Percentiles rank a stretch among this genome's conserved stretches.
Evolutionary conservation across 129 eudicot genomes (phyloP).

Genomic region (Chrysanthemum lavandulifolium): DNA sequence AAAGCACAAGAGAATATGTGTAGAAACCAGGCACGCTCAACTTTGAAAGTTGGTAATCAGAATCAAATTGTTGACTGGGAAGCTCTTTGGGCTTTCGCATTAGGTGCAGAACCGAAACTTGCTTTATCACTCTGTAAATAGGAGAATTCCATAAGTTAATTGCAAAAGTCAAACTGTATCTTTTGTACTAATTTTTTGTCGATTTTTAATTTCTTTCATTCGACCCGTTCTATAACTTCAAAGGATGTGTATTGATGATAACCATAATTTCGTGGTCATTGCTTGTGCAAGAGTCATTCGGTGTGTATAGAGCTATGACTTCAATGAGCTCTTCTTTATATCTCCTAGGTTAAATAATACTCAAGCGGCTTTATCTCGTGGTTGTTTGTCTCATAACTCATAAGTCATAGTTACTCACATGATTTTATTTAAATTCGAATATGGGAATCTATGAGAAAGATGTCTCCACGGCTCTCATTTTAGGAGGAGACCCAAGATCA

Average conservation of each 20-base stretch:
- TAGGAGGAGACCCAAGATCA: too few relatives aligned
- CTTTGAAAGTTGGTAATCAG: slow-evolving; percentile 32
- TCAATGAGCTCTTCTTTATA: slow-evolving; percentile 63
- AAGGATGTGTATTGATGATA: slow-evolving; percentile 93
- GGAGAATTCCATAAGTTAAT: not conserved
- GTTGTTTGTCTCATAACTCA: not conserved
- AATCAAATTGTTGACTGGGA: slow-evolving; percentile 62
- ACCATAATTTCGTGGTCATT: slow-evolving; percentile 82
- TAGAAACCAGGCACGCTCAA: slow-evolving; percentile 40
- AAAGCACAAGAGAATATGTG: slow-evolving; percentile 42
- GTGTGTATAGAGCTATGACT: slow-evolving; percentile 68
- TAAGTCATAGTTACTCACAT: too few relatives aligned
- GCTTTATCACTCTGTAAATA: slow-evolving; percentile 69
- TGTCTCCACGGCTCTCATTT: too few relatives aligned
- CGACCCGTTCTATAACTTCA: slow-evolving; percentile 17
- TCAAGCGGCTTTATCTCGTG: not conserved
- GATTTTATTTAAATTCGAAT: too few relatives aligned
- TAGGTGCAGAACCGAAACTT: slow-evolving; percentile 99
- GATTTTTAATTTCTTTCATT: not conserved
- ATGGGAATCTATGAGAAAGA: too few relatives aligned
- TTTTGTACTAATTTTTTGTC: not conserved
- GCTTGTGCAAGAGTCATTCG: slow-evolving; percentile 85
- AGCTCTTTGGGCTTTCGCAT: slow-evolving; percentile 83
- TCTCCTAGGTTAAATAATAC: slow-evolving; percentile 50
- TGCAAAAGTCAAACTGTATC: not conserved